Evolutionary conservation across 208 protist species (phyloP).

Genomic region (Trypanosoma congolense): DNA sequence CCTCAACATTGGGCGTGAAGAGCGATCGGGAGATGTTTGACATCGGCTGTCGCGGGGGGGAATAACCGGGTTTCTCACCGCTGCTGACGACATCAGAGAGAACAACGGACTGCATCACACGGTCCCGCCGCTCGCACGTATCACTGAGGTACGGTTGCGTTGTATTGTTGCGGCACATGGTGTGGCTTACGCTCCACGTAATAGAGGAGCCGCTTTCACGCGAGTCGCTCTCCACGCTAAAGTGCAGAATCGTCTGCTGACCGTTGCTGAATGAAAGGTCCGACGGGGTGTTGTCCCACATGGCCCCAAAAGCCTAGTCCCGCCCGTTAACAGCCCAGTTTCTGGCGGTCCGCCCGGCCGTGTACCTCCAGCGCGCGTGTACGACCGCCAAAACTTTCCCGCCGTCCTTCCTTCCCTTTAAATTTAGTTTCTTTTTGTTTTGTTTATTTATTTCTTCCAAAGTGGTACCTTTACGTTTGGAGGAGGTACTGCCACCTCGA

Average conservation of each 20-base stretch:
- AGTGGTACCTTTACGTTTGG: too few species aligned
- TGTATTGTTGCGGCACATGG: background rate
- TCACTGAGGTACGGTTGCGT: background rate
- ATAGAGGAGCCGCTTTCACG: background rate
- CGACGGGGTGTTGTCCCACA: background rate
- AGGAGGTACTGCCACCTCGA: too few species aligned
- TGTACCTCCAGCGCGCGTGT: too few species aligned
- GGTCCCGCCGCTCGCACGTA: background rate
- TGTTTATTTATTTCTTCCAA: too few species aligned
- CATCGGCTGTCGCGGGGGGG: background rate
- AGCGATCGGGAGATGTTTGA: background rate
- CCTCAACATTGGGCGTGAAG: background rate
- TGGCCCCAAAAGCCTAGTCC: too few species aligned
- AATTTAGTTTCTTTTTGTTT: too few species aligned
- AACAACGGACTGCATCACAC: background rate
- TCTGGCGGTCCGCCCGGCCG: too few species aligned
- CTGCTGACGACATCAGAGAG: background rate
- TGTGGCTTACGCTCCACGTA: background rate
- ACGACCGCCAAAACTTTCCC: too few species aligned
- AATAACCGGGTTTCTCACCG: background rate
- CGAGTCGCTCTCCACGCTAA: background rate
- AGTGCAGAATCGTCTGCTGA: background rate
- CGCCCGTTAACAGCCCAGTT: too few species aligned
- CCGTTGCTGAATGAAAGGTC: background rate
- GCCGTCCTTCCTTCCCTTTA: too few species aligned